A percentile compares a stretch with the other conserved stretches of the same genome.
Evolutionary conservation across 306 rosid genomes (phyloP).

Genomic region (Pterocarpus santalinus): DNA sequence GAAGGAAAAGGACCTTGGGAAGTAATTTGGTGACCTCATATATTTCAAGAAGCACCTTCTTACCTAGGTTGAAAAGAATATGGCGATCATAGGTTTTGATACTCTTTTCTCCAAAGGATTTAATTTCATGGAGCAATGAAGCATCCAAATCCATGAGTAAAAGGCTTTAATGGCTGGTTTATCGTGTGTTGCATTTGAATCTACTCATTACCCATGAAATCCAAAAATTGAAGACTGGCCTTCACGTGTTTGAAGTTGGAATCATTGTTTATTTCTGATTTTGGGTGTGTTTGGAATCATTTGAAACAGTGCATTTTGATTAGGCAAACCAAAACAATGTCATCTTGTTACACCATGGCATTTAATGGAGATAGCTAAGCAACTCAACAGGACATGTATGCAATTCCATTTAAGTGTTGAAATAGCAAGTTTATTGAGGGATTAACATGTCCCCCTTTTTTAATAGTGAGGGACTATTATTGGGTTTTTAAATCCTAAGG

Average conservation of each 20-base stretch:
- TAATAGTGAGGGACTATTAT: too few relatives aligned
- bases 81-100: slow-evolving; percentile 55
- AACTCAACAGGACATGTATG: too few relatives aligned
- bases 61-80: slow-evolving; percentile 71
- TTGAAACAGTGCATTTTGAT: too few relatives aligned
- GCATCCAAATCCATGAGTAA: slow-evolving; percentile 63
- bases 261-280: slow-evolving; percentile 38
- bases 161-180: slow-evolving; percentile 65
- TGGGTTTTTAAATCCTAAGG: too few relatives aligned
- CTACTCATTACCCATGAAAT: slow-evolving; percentile 60
- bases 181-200: slow-evolving; percentile 54
- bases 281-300: neutral
- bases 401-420: too few relatives aligned
- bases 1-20: slow-evolving; percentile 66
- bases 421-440: too few relatives aligned
- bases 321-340: too few relatives aligned
- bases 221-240: slow-evolving; percentile 67
- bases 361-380: too few relatives aligned
- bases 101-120: slow-evolving; percentile 46
- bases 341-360: too few relatives aligned
- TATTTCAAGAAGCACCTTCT: slow-evolving; percentile 65
- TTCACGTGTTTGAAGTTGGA: slow-evolving; percentile 68
- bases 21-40: slow-evolving; percentile 68
- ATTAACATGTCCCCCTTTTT: too few relatives aligned
- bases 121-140: slow-evolving; percentile 52